Evolutionary conservation across 2,329 filamentous ascomycete species (phyloP), one percentile per base, ranked within the genome.

Genomic region (Diaporthe eres): DNA sequence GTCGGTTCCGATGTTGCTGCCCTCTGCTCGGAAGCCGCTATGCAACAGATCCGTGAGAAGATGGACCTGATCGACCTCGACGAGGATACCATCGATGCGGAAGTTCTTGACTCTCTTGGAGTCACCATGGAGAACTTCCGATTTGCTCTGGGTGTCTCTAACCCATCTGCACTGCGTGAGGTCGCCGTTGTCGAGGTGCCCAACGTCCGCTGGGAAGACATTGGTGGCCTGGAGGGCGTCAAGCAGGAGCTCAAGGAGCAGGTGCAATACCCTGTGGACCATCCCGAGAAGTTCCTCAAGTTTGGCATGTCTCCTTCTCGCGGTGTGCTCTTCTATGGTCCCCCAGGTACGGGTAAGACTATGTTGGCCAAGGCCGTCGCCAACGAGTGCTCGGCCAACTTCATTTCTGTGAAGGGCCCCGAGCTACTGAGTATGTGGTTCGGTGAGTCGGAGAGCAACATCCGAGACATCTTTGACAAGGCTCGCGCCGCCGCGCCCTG

Each of bases 91-190:
- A 99, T 99, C 78, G 97, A 99, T 82, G 97, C 97, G 42, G 97
- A 99, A 88, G 97, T 99, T 71, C 92, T 99, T 73, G 97, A 99
- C 87, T 98, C 97, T 61, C 92, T 99, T 63, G 97, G 97, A 85
- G 97, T 99, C 67, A 99, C 97, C 77, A 98, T 98, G 95, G 97
- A 99, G 87, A 99, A 99, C 92, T 99, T 99, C 95, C 94, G 96
- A 81, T 99, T 98, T 82, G 96, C 97, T 77, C 94, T 99, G 70
- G 97, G 97, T 82, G 96, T 98, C 77, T 98, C 96, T 86, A 99
- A 99, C 91, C 97, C 97, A 81, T 98, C 97, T 79, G 97, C 97
- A 80, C 95, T 99, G 74, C 97, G 97, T 86, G 97, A 99, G 87
- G 97, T 99, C 82, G 97, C 97, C 73, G 97, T 99, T 80, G 97